Base-by-base conservation (phyloP, 192 early-diverging fungal genomes). In the Kappamyces sp. region DNA sequence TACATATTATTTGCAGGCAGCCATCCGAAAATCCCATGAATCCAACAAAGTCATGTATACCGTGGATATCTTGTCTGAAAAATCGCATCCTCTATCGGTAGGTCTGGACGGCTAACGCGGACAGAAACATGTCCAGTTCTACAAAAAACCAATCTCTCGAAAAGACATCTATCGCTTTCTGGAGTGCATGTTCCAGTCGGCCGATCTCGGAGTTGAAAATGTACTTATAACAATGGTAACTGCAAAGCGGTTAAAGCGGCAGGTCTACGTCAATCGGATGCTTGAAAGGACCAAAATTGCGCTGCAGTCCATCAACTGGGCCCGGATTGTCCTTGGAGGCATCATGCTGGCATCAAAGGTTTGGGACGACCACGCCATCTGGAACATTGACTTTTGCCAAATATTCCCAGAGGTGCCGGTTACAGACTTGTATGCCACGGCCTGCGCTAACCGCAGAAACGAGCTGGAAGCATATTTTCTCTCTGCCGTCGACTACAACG, bases 361-460 rank as follows among this genome's bases (percentile, higher is more conserved):
- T 1, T 91, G 89, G 89, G 89, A 91, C 57, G 89, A 91, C 54
- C 82, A 86, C 55, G 89, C 89, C 2, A 85, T 91, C 7, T 91
- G 86, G 78, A 91, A 91, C 65, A 70, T 79, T 2, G 89, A 91
- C 62, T 89, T 88, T 63, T 76, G 76, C 47, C 80, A 83, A 50
- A 86, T 90, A 37, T 90, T 88, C 62, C 85, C 87, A 4, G 86
- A 85, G 22, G 71, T 87, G 9, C 61, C 64, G 2, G 80, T 89
- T n/a, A 64, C 67, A 22, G 76, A 87, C 43, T 76, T 89, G 74
- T 87, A 71, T 63, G 75, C 49, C 2, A 45, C 42, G 1, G 29
- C 41, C 9, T 7, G 22, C 0, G 7, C 5, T 39, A 47, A 42
- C 0, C 22, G 37, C 50, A 86, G 84, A 65, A 87, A 89, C 54